Conservation (phyloP, 805 yeast genomes). For the Saccharomycopsis sp. region DNA sequence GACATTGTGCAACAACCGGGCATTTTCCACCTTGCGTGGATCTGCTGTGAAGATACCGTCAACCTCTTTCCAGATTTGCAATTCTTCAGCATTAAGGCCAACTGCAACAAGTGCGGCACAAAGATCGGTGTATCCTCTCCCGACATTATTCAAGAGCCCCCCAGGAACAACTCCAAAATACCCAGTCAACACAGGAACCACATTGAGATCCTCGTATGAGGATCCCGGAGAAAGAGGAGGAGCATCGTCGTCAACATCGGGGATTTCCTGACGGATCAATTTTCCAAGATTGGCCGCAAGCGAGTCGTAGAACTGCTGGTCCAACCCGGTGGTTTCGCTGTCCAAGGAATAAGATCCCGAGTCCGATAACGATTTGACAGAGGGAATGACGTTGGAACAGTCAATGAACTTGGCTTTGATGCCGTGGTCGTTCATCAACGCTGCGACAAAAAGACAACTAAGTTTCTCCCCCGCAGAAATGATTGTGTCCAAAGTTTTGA, state of each 20-base stretch:
- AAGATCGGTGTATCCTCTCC: conserved; percentile 95
- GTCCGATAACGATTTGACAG: conserved; percentile 28
- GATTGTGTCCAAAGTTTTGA: conserved; percentile 81
- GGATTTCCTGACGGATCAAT: conserved; percentile 35
- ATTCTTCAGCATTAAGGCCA: conserved; percentile 84
- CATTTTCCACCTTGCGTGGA: conserved; percentile 89
- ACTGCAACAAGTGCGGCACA: conserved; percentile 97
- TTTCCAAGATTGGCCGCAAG: conserved; percentile 48
- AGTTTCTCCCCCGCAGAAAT: conserved; percentile 94
- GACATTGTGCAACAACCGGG: conserved; percentile 76
- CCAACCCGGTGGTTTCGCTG: conserved; percentile 43
- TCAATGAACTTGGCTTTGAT: conserved; percentile 73
- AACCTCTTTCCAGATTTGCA: conserved; percentile 98
- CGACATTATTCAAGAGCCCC: conserved; percentile 86
- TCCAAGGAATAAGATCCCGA: conserved; percentile 36
- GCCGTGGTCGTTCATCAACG: conserved; percentile 79
- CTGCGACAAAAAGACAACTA: conserved; percentile 83
- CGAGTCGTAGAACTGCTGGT: conserved; percentile 54
- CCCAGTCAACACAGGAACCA: conserved; percentile 90
- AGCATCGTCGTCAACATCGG: conserved; percentile 24
- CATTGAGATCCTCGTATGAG: conserved; percentile 21
- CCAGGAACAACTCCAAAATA: conserved; percentile 96
- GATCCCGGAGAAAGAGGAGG: neutral
- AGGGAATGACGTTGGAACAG: conserved; percentile 63
- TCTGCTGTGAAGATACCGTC: conserved; percentile 99